These are phyloP conservation scores for Lolium perenne DNA, from an alignment of 176 grass and related monocot genomes.

Conservation along the genomic window DNA sequence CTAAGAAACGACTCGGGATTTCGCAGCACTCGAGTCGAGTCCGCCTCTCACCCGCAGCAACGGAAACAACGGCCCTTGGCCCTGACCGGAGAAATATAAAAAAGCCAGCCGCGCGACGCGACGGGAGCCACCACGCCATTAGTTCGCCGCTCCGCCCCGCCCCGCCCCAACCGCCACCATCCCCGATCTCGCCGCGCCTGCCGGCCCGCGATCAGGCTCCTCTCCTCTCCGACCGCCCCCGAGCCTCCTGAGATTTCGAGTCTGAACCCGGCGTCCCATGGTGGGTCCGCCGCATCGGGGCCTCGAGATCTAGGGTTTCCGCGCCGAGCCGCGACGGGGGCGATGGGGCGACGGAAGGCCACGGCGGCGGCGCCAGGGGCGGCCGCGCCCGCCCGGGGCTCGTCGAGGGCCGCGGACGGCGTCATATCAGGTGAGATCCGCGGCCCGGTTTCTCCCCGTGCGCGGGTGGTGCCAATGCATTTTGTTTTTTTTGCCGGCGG, in stretches of 20 bases:
- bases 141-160: constrained; percentile 25
- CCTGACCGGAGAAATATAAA: constrained; percentile 19
- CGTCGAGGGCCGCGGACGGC: constrained; percentile 25
- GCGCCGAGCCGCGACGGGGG: constrained; percentile 24
- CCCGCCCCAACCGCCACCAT: not conserved
- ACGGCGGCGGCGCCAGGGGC: constrained; percentile 24
- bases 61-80: constrained; percentile 49
- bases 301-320: constrained; percentile 60
- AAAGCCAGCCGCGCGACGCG: constrained; percentile 35
- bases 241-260: too few relatives aligned
- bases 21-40: not conserved
- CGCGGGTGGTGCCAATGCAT: too few relatives aligned
- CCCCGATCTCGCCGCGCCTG: constrained; percentile 14
- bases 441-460: not conserved
- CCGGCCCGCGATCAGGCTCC: not conserved
- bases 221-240: not conserved
- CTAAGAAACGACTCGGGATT: not conserved
- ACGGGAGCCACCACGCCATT: constrained; percentile 20
- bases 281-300: constrained; percentile 7
- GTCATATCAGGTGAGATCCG: constrained; percentile 59
- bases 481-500: not conserved
- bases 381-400: constrained; percentile 32
- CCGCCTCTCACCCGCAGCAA: constrained; percentile 36
- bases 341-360: constrained; percentile 52
- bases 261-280: constrained; percentile 35